Evolutionary conservation across 2,329 filamentous ascomycete species (phyloP), one percentile per base, ranked within the genome.

Genomic region (Colletotrichum simmondsii): DNA sequence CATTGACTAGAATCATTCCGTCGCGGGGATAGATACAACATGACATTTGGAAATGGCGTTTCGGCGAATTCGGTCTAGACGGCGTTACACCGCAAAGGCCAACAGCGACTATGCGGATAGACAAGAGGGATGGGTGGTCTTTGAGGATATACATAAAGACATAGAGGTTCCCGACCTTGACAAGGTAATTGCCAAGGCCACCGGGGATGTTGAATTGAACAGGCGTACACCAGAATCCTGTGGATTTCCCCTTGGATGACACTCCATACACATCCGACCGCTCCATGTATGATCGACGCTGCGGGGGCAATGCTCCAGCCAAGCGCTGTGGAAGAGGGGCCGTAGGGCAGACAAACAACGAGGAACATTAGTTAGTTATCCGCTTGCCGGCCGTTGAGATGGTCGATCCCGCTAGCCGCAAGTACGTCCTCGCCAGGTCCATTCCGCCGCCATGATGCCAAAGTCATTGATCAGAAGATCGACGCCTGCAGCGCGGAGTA

Each of bases 201-300:
- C 12, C 16, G 1, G 26, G 22, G 42, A 26, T 61, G 49, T 46
- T 37, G 12, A 71, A 37, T 61, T 46, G 30, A 24, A 42, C 46
- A 30, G 46, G 57, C 68, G 52, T 42, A 57, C 28, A 54, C 49
- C 56, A 70, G 37, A 61, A 26, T 28, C 42, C 30, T 14, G 26
- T 10, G 42, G 32, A 52, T 49, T 22, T n/a, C 19, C 30, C 52
- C 30, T 37, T n/a, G 11, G n/a, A 14, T 16, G n/a, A 22, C 32
- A 14, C 60, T 58, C 70, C 65, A 70, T 61, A 65, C 60, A 57
- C 70, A 49, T 70, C 66, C 66, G 70, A 70, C 70, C n/a, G 35
- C 46, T 22, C 60, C 46, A 37, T 72, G 70, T 70, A 32, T 70
- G 70, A 72, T 72, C 70, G 70, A 19, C 70, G 60, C 35, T 70